Base-by-base conservation (phyloP, 2,329 filamentous ascomycete species). In the Curvularia sp. region DNA sequence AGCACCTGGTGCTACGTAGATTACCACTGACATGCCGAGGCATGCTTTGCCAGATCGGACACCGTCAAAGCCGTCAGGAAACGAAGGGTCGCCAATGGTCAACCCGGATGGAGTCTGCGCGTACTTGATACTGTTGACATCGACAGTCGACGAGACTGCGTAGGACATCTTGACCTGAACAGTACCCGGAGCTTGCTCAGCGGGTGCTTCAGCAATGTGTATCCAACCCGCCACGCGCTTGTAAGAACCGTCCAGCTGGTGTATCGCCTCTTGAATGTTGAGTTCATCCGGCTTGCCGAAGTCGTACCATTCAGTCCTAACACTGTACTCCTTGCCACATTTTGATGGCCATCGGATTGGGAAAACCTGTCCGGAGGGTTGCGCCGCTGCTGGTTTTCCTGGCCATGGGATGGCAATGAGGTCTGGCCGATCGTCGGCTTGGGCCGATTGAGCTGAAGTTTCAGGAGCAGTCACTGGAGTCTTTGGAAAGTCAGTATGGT, bases 211-310 rank as follows among this genome's bases (percentile, higher is more conserved):
- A n/a, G 71, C 63, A 33, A 81, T 66, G 43, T 72, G 72, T 20
- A 81, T 69, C 59, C 68, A 77, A n/a, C 79, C 79, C 20, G 67
- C 65, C 15, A 80, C 71, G 18, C 71, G 63, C 48, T 72, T 75
- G 57, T 70, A 75, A 4, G 67, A 59, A 0, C 68, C 70, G n/a
- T 75, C 72, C 4, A 72, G 56, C 44, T 73, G 69, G 47, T 72
- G 70, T 18, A 77, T 58, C 1, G 62, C 64, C 55, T 77, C 74
- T 44, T 71, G 60, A 12, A 77, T 68, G 18, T 59, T 60, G 35
- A 77, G 55, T 4, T 72, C 63, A 8, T 46, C 60, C 2, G 70
- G 48, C 2, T 62, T 53, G 4, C 68, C 72, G 22, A 74, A 74
- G 38, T 67, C 60, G 42, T 71, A 70, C 42, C 71, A 68, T 28